Evolutionary conservation across 345 rosid species (phyloP).

Genomic region (Bruguiera gymnorhiza): DNA sequence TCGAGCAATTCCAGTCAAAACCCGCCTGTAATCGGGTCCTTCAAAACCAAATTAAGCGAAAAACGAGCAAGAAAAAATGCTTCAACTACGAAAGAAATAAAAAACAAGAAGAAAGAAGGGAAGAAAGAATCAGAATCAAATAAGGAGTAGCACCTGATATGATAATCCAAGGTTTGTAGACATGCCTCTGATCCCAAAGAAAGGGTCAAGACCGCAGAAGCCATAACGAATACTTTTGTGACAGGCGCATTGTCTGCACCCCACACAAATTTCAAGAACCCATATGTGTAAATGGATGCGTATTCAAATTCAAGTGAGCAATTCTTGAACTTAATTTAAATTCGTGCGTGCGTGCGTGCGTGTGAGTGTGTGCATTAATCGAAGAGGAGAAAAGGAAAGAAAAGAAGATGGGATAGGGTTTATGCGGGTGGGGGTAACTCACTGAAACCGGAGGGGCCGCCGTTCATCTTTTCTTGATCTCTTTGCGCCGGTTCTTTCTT

Average conservation of each 20-base stretch:
- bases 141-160: conserved; percentile 52
- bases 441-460: conserved; percentile 99
- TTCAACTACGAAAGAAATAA: not conserved
- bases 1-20: no score
- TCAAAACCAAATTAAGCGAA: no score
- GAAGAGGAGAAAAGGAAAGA: not conserved
- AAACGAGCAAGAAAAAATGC: no score
- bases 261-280: not conserved
- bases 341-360: no score
- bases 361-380: not conserved
- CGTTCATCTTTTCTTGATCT: conserved; percentile 65
- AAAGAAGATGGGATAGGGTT: not conserved
- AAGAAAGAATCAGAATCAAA: not conserved
- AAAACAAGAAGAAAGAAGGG: not conserved
- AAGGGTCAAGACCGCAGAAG: conserved; percentile 67
- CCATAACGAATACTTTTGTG: conserved; percentile 65
- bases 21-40: no score
- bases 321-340: no score
- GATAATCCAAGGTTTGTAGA: conserved; percentile 69
- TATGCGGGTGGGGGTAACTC: conserved; percentile 16
- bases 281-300: not conserved
- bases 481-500: not conserved
- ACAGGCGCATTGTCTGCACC: conserved; percentile 82
- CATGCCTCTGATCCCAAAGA: conserved; percentile 80
- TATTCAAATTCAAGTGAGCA: not conserved